Evolutionary conservation across 306 rosid species (phyloP).

Genomic region (Cicer arietinum): DNA sequence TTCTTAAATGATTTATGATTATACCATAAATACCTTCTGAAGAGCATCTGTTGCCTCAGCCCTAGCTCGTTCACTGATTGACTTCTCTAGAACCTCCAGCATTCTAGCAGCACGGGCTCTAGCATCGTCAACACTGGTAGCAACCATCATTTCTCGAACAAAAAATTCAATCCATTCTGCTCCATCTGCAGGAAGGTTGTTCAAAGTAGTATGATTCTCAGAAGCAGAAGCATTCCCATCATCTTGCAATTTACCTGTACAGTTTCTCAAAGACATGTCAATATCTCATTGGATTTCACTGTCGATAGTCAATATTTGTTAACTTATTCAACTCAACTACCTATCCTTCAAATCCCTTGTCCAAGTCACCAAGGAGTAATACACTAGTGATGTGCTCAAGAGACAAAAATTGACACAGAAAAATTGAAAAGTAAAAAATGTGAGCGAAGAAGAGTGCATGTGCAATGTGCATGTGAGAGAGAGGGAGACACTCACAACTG

Average conservation of each 20-base stretch:
- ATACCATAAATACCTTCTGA: constrained; percentile 64
- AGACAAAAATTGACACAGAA: neutral
- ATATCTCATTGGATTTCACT: neutral
- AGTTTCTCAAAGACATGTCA: constrained; percentile 25
- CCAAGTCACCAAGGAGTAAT: neutral
- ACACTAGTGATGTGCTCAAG: neutral
- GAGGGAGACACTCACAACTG: neutral
- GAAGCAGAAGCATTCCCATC: constrained; percentile 57
- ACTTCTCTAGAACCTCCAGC: constrained; percentile 80
- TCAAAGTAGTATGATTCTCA: constrained; percentile 51
- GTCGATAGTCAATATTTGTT: constrained; percentile 23
- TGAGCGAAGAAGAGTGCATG: neutral
- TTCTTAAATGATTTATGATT: constrained; percentile 5
- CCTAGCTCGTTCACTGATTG: constrained; percentile 70
- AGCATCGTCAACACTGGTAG: constrained; percentile 82
- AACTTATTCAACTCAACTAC: constrained; percentile 12
- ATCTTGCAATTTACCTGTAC: constrained; percentile 51
- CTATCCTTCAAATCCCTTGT: constrained; percentile 15
- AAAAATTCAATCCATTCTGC: constrained; percentile 90
- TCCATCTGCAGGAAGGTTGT: constrained; percentile 74
- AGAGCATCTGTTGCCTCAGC: constrained; percentile 66
- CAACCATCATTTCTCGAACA: constrained; percentile 81
- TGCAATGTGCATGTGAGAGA: constrained; percentile 3
- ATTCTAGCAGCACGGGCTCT: constrained; percentile 80
- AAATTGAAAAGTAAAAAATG: neutral